Percentiles rank a stretch among this genome's conserved stretches.
These are phyloP conservation scores for Pleomassaria siparia DNA, from an alignment of 2,329 filamentous ascomycete genomes.

Conservation along the genomic window DNA sequence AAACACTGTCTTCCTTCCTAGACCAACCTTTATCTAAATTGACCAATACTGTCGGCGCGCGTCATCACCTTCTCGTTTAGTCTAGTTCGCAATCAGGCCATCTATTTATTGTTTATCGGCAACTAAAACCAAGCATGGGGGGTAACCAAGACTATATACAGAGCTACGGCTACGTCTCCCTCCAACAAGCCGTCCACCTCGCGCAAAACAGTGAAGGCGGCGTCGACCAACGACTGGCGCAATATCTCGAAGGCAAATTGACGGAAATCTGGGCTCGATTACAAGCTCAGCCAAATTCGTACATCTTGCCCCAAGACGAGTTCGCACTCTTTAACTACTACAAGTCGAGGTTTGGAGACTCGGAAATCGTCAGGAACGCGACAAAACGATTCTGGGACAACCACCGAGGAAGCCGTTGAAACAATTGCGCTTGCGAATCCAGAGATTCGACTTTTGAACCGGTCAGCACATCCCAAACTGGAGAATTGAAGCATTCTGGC, in stretches of 20 bases:
- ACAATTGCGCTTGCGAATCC: conserved; percentile 3
- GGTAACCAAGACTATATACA: conserved; percentile 44
- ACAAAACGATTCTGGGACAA: conserved; percentile 61
- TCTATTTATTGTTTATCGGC: conserved; percentile 27
- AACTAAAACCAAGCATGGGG: conserved; percentile 39
- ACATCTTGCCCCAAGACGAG: conserved; percentile 74
- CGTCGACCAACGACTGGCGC: conserved; percentile 62
- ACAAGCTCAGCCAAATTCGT: conserved; percentile 64
- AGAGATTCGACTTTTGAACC: conserved; percentile 5
- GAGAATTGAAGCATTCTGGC: too few relatives aligned
- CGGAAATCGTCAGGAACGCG: conserved; percentile 52
- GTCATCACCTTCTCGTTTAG: conserved; percentile 31
- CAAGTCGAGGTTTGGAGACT: conserved; percentile 64
- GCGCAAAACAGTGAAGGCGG: conserved; percentile 73
- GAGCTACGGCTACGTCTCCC: conserved; percentile 49
- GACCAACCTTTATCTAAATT: conserved; percentile 11
- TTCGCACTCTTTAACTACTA: conserved; percentile 89
- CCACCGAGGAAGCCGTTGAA: conserved; percentile 36
- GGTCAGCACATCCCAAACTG: too few relatives aligned
- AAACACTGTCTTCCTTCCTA: conserved; percentile 8
- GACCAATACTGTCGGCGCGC: conserved; percentile 2
- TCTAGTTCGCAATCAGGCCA: conserved; percentile 18
- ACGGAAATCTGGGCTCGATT: conserved; percentile 69
- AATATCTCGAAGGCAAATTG: conserved; percentile 63
- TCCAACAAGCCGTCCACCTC: conserved; percentile 71